These are phyloP conservation scores for Dipteronia sinensis DNA, from an alignment of 345 rosid genomes.

Conservation along the genomic window DNA sequence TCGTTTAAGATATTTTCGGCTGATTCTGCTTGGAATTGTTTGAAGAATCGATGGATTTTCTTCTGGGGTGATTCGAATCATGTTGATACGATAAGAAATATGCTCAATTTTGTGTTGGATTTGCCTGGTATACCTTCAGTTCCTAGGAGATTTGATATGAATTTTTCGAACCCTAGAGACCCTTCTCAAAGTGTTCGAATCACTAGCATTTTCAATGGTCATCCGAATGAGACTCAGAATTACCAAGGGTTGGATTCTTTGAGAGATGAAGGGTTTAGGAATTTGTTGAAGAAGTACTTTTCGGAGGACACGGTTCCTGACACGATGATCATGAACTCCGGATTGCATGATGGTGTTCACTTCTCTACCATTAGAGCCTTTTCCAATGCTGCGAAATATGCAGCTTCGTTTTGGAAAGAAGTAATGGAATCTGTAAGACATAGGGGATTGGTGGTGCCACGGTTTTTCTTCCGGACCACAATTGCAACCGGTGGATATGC, in stretches of 20 bases:
- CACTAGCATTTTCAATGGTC: conserved; percentile 96
- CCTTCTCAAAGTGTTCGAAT: conserved; percentile 70
- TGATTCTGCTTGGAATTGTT: conserved; percentile 76
- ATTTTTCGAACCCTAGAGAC: conserved; percentile 66
- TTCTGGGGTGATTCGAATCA: conserved; percentile 99
- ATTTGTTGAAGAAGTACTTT: conserved; percentile 71
- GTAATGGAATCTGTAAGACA: conserved; percentile 57
- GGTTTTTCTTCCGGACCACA: conserved; percentile 68
- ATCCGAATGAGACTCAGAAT: conserved; percentile 80
- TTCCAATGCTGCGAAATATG: conserved; percentile 57
- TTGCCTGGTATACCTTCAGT: conserved; percentile 63
- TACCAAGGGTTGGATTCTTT: conserved; percentile 89
- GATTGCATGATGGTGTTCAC: conserved; percentile 84
- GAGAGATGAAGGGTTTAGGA: conserved; percentile 57
- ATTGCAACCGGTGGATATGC: conserved; percentile 93
- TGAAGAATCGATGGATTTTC: conserved; percentile 83
- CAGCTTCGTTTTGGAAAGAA: conserved; percentile 75
- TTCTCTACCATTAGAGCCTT: conserved; percentile 61
- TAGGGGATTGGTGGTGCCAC: conserved; percentile 66
- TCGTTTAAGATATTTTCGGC: conserved; percentile 62
- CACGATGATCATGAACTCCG: conserved; percentile 80
- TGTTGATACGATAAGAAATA: conserved; percentile 85
- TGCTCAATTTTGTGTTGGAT: conserved; percentile 75
- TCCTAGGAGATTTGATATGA: conserved; percentile 85
- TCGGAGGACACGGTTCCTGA: conserved; percentile 69